Evolutionary conservation across 2,329 filamentous ascomycete species (phyloP).

Genomic region (Ophiostoma angusticollis): DNA sequence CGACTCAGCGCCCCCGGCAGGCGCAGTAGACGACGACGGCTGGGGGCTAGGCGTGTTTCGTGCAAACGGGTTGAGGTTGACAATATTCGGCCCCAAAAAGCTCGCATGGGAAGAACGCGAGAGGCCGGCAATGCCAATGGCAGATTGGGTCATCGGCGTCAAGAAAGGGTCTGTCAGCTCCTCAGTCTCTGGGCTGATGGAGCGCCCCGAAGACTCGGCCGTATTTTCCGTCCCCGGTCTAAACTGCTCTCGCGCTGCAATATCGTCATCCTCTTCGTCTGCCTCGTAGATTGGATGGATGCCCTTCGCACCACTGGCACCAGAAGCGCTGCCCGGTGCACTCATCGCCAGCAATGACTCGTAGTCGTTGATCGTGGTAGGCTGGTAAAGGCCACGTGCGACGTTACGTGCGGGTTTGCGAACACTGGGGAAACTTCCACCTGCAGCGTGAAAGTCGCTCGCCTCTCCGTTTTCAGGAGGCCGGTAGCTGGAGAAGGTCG

Average conservation of each 20-base stretch:
- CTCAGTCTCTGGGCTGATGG: slow-evolving; percentile 16
- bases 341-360: slow-evolving; percentile 16
- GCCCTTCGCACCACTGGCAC: slow-evolving; percentile 20
- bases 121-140: slow-evolving; percentile 8
- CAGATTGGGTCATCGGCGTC: slow-evolving; percentile 6
- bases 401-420: slow-evolving; percentile 19
- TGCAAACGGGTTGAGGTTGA: slow-evolving; percentile 13
- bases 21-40: slow-evolving; percentile 9
- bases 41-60: slow-evolving; percentile 29
- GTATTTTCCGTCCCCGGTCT: not conserved
- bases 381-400: slow-evolving; percentile 26
- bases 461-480: slow-evolving; percentile 1
- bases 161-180: slow-evolving; percentile 9
- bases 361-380: slow-evolving; percentile 19
- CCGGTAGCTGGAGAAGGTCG: slow-evolving; percentile 8
- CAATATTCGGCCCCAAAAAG: slow-evolving; percentile 5
- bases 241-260: slow-evolving; percentile 12
- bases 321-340: slow-evolving; percentile 1
- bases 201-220: not conserved
- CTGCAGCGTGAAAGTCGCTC: not conserved
- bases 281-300: slow-evolving; percentile 49
- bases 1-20: not conserved
- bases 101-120: slow-evolving; percentile 4
- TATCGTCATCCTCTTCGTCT: slow-evolving; percentile 33
- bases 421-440: slow-evolving; percentile 7